These are phyloP conservation scores for Alternaria brassicicola DNA, from an alignment of 2,329 filamentous ascomycete species.

Conservation along the genomic window DNA sequence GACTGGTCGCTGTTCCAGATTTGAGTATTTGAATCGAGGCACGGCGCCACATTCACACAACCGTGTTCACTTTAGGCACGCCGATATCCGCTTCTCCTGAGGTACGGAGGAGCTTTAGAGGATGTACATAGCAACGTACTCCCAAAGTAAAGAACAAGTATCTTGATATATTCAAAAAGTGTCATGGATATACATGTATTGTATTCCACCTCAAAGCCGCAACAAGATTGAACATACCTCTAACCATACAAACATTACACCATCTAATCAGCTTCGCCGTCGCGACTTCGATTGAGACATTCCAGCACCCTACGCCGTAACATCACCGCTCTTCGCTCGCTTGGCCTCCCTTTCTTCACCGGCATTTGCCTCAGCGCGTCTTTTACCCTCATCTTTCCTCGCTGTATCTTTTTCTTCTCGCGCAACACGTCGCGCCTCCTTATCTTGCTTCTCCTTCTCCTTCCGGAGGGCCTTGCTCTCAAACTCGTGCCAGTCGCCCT, in stretches of 20 bases:
- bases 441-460: constrained; percentile 76
- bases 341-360: constrained; percentile 44
- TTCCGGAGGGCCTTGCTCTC: constrained; percentile 94
- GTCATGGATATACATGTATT: background rate
- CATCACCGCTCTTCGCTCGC: constrained; percentile 36
- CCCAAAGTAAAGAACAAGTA: background rate
- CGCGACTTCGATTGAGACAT: background rate
- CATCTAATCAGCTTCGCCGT: background rate
- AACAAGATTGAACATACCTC: background rate
- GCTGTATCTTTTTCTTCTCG: constrained; percentile 33
- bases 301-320: constrained; percentile 11
- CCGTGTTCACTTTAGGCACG: no score
- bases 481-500: constrained; percentile 98
- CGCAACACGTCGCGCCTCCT: constrained; percentile 56
- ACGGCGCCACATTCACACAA: no score
- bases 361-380: constrained; percentile 37
- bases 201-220: background rate
- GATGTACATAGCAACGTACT: no score
- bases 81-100: no score
- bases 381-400: constrained; percentile 43
- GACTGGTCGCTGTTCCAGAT: no score
- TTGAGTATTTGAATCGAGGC: no score
- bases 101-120: background rate
- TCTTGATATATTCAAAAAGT: background rate
- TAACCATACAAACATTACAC: background rate